These are phyloP conservation scores for Spinacia oleracea DNA, from an alignment of 179 eudicot species.

Conservation along the genomic window DNA sequence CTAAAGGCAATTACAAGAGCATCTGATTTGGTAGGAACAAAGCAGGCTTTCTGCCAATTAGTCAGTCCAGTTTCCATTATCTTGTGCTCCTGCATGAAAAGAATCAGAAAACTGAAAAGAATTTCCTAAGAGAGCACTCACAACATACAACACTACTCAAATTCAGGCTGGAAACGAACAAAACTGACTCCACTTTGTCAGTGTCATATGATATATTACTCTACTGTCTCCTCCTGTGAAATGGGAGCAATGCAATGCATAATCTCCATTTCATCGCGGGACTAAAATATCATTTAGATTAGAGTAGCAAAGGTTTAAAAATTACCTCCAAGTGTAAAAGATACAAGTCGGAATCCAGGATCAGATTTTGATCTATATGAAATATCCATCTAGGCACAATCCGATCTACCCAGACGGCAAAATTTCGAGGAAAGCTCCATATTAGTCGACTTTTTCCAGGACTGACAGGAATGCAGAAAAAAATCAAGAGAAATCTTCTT, in stretches of 20 bases:
- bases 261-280: neutral
- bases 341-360: conserved; percentile 79
- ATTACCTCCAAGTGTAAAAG: conserved; percentile 76
- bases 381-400: conserved; percentile 80
- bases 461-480: conserved; percentile 83
- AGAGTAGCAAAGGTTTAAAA: neutral
- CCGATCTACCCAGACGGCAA: conserved; percentile 68
- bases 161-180: neutral
- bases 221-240: neutral
- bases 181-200: neutral
- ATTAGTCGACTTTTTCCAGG: conserved; percentile 88
- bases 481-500: conserved; percentile 42
- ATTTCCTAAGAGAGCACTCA: neutral
- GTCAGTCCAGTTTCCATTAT: conserved; percentile 57
- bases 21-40: conserved; percentile 84
- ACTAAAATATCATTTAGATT: neutral
- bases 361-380: conserved; percentile 68
- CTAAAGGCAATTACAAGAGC: conserved; percentile 68
- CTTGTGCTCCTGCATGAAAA: conserved; percentile 58
- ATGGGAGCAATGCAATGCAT: neutral
- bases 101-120: neutral
- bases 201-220: neutral
- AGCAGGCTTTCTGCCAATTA: conserved; percentile 87
- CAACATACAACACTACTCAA: neutral
- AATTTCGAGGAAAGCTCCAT: conserved; percentile 68